phyloP scores from a whole-genome alignment of 257 asterid species.

The Salvia splendens region DNA sequence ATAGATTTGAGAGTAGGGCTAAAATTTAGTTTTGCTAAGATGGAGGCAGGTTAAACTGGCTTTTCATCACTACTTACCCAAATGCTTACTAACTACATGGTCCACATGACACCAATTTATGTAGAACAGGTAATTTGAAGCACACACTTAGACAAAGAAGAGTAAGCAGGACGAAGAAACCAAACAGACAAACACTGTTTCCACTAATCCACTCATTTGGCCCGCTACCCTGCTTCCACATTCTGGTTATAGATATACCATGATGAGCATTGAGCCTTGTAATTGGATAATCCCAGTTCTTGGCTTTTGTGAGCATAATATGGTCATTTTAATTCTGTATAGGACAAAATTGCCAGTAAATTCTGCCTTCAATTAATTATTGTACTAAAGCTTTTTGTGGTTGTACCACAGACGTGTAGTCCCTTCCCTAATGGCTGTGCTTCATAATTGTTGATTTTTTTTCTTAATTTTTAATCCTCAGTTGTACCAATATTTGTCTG shows the following conservation, averaged over 20 bases:
- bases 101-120: not conserved
- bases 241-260: not conserved
- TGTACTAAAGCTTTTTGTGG: not conserved
- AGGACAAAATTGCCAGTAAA: not conserved
- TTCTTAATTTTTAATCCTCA: not conserved
- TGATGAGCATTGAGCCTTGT: not conserved
- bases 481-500: slow-evolving; percentile 5
- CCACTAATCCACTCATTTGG: not conserved
- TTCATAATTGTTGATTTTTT: not conserved
- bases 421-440: no score
- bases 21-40: not conserved
- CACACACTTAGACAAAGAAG: not conserved
- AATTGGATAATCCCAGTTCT: not conserved
- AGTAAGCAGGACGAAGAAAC: not conserved
- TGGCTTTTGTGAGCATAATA: not conserved
- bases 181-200: not conserved
- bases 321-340: not conserved
- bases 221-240: not conserved
- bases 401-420: no score
- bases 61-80: not conserved
- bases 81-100: not conserved
- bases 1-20: not conserved
- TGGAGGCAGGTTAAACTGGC: not conserved
- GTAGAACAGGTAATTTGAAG: not conserved
- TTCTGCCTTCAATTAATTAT: not conserved